A percentile compares a stretch with the other conserved stretches of the same genome.
Evolutionary conservation across 2,329 filamentous ascomycete species (phyloP).

Genomic region (Sarocladium kiliense): DNA sequence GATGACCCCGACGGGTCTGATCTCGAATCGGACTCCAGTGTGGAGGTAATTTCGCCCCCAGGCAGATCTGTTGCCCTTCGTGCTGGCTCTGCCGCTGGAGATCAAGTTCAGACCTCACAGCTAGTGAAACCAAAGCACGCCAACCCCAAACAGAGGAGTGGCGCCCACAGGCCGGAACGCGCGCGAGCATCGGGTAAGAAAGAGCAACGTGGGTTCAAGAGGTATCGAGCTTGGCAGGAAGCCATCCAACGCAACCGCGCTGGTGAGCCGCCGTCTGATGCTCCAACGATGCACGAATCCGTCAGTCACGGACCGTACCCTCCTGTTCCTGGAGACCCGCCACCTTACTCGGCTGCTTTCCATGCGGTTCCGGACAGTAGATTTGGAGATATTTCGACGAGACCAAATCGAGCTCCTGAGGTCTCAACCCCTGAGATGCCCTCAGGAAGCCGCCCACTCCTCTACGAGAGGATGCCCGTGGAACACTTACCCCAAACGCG

Average conservation of each 20-base stretch:
- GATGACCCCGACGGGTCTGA: conserved; percentile 25
- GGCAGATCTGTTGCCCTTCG: background rate
- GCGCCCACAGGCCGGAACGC: background rate
- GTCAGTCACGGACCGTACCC: background rate
- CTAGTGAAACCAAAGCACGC: conserved; percentile 9
- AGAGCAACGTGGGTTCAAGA: conserved; percentile 39
- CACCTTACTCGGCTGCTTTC: background rate
- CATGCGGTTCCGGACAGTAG: background rate
- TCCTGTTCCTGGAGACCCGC: background rate
- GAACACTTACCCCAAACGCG: background rate
- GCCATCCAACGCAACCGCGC: conserved; percentile 28
- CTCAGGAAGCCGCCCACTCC: background rate
- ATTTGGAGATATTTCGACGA: background rate
- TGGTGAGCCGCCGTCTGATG: conserved; percentile 13
- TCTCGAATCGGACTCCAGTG: conserved; percentile 14
- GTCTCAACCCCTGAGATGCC: background rate
- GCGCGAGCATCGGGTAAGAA: conserved; percentile 22
- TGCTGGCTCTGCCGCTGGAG: background rate
- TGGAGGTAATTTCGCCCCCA: background rate
- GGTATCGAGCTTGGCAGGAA: conserved; percentile 40
- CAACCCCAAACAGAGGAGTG: conserved; percentile 15
- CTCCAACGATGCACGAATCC: conserved; percentile 15
- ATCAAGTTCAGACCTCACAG: background rate
- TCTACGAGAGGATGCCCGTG: background rate
- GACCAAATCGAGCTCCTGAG: background rate